Percentiles rank a stretch among this genome's conserved stretches.
Evolutionary conservation across 495 filamentous ascomycete species (phyloP).

Genomic region (Margaritispora aquatica): DNA sequence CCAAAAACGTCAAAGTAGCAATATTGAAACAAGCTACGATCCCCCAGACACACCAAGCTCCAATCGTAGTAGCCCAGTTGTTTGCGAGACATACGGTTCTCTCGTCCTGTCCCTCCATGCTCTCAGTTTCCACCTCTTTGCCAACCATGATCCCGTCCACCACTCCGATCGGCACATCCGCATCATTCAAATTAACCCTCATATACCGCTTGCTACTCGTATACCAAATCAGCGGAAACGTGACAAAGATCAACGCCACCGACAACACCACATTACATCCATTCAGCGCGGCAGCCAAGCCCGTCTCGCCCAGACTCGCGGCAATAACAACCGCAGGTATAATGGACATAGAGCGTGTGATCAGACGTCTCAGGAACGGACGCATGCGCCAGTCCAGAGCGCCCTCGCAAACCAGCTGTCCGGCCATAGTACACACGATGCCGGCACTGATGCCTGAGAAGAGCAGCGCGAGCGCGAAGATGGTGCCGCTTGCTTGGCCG

Average conservation of each 20-base stretch:
- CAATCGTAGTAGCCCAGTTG: conserved; percentile 9
- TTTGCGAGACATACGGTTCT: conserved; percentile 1
- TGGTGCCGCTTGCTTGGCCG: conserved; percentile 50
- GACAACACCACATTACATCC: conserved; percentile 39
- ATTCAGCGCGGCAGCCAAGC: conserved; percentile 34
- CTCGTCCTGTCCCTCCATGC: background rate
- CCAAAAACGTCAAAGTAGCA: conserved; percentile 8
- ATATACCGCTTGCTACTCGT: conserved; percentile 38
- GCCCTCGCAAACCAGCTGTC: conserved; percentile 78
- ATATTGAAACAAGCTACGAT: conserved; percentile 9
- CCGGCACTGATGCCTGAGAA: conserved; percentile 71
- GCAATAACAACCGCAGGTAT: conserved; percentile 75
- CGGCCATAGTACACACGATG: conserved; percentile 78
- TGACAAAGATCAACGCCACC: conserved; percentile 39
- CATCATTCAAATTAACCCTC: conserved; percentile 28
- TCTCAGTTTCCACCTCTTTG: background rate
- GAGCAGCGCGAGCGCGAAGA: conserved; percentile 72
- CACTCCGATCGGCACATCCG: background rate
- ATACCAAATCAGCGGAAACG: conserved; percentile 42
- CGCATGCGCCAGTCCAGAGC: conserved; percentile 63
- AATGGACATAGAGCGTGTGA: conserved; percentile 66
- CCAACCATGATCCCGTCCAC: conserved; percentile 4
- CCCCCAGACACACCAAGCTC: conserved; percentile 8
- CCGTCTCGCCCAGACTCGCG: conserved; percentile 55
- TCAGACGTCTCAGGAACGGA: conserved; percentile 68